Evolutionary conservation across 2,329 filamentous ascomycete genomes (phyloP), one percentile per base, ranked within the genome.

Genomic region (Talaromyces sp.): DNA sequence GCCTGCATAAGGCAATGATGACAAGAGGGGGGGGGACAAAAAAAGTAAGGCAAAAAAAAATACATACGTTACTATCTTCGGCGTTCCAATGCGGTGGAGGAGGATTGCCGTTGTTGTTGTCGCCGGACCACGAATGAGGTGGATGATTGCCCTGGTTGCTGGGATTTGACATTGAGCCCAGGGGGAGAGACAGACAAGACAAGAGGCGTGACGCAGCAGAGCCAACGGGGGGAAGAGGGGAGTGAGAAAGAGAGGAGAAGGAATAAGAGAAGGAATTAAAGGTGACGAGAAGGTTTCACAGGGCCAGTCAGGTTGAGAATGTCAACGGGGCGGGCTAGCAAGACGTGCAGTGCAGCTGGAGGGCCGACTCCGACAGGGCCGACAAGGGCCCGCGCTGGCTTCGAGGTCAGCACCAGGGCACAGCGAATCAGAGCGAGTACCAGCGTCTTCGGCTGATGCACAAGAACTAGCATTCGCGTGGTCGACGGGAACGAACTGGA

Each of bases 101-200:
- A 27, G 55, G 59, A 43, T 56, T 46, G 49, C 54, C 55, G 38
- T 51, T 29, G 49, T 43, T 29, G 38, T 32, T 58, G 50, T 61
- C 59, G 50, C 59, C 57, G 51, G 53, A 55, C 59, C 59, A 61
- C 59, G 59, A 50, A 24, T 61, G 59, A 41, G 58, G 59, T 61
- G 59, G 59, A 61, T 58, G 59, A 46, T 50, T 61, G 59, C 59
- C 59, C 59, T 61, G 59, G 49, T 50, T 56, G 52, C 51, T 55
- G 58, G 52, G 59, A 61, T 61, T 61, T 61, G 59, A 61, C 59
- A 61, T 61, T 61, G 59, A 61, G 59, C 58, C 51, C 31, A 61
- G 56, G 59, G 59, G 56, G 57, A 58, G 57, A 58, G 55, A 41
- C 41, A 50, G 57, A 55, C 50, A 55, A 59, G 57, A 59, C 51